Evolutionary conservation across 345 rosid genomes (phyloP), one percentile per base, ranked within the genome.

Genomic region (Eutrema japonicum): DNA sequence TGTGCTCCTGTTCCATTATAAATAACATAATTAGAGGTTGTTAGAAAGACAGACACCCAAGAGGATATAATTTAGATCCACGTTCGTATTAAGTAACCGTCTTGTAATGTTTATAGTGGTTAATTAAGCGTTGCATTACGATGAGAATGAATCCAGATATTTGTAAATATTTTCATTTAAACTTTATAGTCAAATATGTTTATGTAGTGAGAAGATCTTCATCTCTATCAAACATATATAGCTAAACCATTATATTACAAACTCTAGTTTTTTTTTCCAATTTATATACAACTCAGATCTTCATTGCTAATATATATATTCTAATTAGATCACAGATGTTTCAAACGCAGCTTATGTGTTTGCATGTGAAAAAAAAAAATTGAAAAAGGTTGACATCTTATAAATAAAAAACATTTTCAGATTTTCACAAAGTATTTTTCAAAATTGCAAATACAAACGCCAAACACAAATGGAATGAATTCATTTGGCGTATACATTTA

Each of bases 1-100:
- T 90, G 93, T 65, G 85, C 86, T 65, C 91, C 96, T 85, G 83
- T 74, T 27, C 4, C 49, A 64, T 69, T 9, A 70, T 37, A 16
- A 1, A n/a, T 35, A 0, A 56, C 11, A 16, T 0, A 14, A 37
- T 46, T 7, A 72, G 29, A 42, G 8, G 3, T n/a, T 29, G 37
- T 46, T 45, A 22, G 26, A 1, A 22, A 22, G 26, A 12, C 41
- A 13, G 26, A 47, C 3, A 56, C 9, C 8, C 18, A 52, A 41
- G 10, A 54, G 8, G 16, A 67, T 38, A 7, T 22, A 10, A 40
- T 40, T 52, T 60, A 60, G 49, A 35, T 59, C 16, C 64, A 40
- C 18, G 16, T 61, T 61, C 51, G 27, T 13, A 18, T 18, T 18
- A 18, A 18, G 22, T 22, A 22, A 22, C 26, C 26, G 26, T 22